Base-by-base conservation (phyloP, 306 rosid species). In the Astragalus membranaceus region DNA sequence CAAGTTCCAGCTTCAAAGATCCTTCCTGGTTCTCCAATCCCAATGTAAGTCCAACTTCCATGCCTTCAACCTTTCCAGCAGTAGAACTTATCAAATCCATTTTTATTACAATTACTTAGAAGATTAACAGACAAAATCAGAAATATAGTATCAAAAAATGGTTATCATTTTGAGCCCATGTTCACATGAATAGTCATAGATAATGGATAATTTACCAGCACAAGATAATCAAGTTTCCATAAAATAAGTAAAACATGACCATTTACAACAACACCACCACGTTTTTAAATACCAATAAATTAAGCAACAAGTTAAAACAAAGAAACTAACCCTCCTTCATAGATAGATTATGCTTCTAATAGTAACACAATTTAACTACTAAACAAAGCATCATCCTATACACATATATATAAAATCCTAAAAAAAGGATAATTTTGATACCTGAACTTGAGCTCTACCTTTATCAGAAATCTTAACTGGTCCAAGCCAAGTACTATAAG, bases 21-120 rank as follows among this genome's bases (percentile, higher is more conserved):
- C 97, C 98, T 72, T 88, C 81, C 48, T 83, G 75, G 58, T 90
- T 80, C 87, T 85, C 86, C 89, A 94, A 83, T 66, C 87, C 89
- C 67, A 88, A 64, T 6, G 87, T 80, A 71, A 94, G 90, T 69
- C 85, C 85, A 14, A 94, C 79, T 76, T 88, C 86, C 96, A 94
- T 78, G 81, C 91, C 96, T 74, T 87, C 90, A 68, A 93, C 96
- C 98, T 93, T 69, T 48, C 77, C 65, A 82, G 32, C 69, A 88
- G 49, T 52, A 80, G 50, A 51, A 85, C 54, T 67, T 26, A 62
- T 81, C 84, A 85, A 80, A 60, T 54, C 67, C 53, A 68, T 15
- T 80, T 61, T 6, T 15, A 65, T 67, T 41, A 76, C 23, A 53
- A 29, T 78, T 37, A 48, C 61, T 70, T 51, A 66, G 52, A 77